These are phyloP conservation scores for Saccharomycopsis hybrid DNA, from an alignment of 1,139 yeast genomes.

Conservation along the genomic window DNA sequence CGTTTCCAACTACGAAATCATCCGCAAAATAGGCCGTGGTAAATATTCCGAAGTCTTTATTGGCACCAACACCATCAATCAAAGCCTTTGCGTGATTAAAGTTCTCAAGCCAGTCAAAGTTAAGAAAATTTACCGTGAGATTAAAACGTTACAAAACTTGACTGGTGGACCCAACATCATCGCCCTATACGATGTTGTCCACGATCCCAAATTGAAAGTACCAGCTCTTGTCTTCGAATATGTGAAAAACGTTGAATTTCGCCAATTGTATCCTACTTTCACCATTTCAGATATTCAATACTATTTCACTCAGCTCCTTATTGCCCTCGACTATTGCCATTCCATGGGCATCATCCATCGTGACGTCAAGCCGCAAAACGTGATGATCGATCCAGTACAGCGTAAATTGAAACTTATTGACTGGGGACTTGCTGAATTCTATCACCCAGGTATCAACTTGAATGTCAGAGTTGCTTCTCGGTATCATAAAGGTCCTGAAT, in stretches of 20 bases:
- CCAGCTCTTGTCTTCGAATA: conserved; percentile 73
- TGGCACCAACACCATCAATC: conserved; percentile 46
- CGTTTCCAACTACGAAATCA: conserved; percentile 70
- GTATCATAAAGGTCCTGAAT: conserved; percentile 77
- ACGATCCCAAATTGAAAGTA: conserved; percentile 64
- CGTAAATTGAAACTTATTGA: conserved; percentile 65
- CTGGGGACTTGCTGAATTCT: conserved; percentile 83
- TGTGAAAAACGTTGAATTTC: conserved; percentile 65
- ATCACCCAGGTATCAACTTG: conserved; percentile 71
- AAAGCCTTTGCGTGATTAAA: conserved; percentile 59
- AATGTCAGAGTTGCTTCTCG: conserved; percentile 78
- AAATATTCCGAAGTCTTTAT: conserved; percentile 76
- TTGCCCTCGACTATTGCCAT: conserved; percentile 70
- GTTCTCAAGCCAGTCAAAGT: conserved; percentile 75
- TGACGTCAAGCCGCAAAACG: conserved; percentile 80
- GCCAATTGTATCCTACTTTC: conserved; percentile 64
- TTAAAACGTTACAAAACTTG: conserved; percentile 66
- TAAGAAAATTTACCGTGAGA: conserved; percentile 73
- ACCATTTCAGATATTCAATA: conserved; percentile 57
- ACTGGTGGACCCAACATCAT: conserved; percentile 72
- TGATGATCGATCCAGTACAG: conserved; percentile 68
- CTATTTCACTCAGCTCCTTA: conserved; percentile 62
- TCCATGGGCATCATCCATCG: conserved; percentile 82
- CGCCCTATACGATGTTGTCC: conserved; percentile 65
- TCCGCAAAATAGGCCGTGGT: conserved; percentile 70